phyloP scores from a whole-genome alignment of 208 protist genomes.

The Leishmania amazonensis region DNA sequence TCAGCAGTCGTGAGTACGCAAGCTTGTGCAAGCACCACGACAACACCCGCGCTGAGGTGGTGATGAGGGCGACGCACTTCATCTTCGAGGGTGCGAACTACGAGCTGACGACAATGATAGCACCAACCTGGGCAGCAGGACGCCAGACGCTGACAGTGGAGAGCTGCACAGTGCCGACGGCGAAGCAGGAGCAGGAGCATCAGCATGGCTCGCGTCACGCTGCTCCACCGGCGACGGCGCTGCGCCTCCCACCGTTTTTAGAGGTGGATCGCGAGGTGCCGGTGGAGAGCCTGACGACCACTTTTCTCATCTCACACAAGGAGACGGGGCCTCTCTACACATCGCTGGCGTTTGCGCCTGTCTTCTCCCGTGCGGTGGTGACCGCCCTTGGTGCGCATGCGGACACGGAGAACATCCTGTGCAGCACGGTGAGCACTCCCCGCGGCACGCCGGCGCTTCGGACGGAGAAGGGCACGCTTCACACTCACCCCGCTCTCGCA shows the following conservation, averaged over 20 bases:
- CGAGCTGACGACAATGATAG: conserved; percentile 66
- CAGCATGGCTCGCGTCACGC: background rate
- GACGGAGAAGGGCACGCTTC: conserved; percentile 10
- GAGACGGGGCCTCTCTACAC: conserved; percentile 78
- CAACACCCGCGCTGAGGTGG: conserved; percentile 44
- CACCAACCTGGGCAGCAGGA: conserved; percentile 61
- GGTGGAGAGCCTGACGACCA: conserved; percentile 56
- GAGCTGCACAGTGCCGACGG: conserved; percentile 12
- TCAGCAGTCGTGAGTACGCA: conserved; percentile 79
- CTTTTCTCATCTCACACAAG: conserved; percentile 65
- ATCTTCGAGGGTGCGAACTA: conserved; percentile 58
- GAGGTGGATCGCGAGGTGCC: conserved; percentile 76
- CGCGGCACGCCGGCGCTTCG: conserved; percentile 17
- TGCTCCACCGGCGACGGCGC: conserved; percentile 5
- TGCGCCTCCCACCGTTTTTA: conserved; percentile 60
- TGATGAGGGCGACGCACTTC: conserved; percentile 58
- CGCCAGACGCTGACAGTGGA: conserved; percentile 68
- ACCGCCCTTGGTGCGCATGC: conserved; percentile 37
- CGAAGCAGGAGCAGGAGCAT: background rate
- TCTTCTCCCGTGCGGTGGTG: conserved; percentile 50
- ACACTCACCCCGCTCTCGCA: background rate
- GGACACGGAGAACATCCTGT: conserved; percentile 48
- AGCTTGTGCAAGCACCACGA: conserved; percentile 66
- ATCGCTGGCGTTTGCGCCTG: conserved; percentile 73
- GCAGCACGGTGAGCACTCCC: conserved; percentile 40